Conservation (phyloP, 495 filamentous ascomycete genomes). For the Apiosordaria backusii region DNA sequence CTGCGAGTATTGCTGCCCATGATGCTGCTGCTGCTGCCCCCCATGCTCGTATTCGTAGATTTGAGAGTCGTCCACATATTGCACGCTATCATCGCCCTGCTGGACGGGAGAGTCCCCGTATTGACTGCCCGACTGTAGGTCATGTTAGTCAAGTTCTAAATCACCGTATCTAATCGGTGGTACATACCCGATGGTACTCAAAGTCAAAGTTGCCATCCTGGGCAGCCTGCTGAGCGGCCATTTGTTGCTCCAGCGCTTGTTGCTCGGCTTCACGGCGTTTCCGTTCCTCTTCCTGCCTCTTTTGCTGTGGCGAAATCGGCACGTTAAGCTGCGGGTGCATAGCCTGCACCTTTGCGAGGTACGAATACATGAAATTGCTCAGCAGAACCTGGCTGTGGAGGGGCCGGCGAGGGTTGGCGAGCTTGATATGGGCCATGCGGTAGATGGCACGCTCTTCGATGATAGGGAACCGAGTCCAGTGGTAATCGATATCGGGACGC, state of each 20-base stretch:
- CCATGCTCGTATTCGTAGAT: constrained; percentile 50
- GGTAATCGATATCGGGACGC: constrained; percentile 84
- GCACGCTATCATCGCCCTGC: constrained; percentile 30
- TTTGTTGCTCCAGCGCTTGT: constrained; percentile 35
- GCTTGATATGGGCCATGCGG: constrained; percentile 97
- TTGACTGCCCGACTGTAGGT: constrained; percentile 39
- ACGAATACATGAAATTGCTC: constrained; percentile 99
- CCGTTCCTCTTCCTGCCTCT: constrained; percentile 59
- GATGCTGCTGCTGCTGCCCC: constrained; percentile 16
- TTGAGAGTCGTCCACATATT: constrained; percentile 46
- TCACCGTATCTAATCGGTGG: too few species aligned
- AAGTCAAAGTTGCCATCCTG: constrained; percentile 43
- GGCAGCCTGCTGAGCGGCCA: constrained; percentile 31
- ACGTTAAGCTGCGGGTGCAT: constrained; percentile 93
- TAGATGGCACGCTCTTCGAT: constrained; percentile 97
- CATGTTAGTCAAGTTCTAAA: neutral
- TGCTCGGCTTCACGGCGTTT: constrained; percentile 61
- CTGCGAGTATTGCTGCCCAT: constrained; percentile 8
- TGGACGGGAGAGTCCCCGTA: constrained; percentile 42
- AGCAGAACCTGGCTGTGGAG: constrained; percentile 94
- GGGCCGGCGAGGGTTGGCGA: constrained; percentile 90
- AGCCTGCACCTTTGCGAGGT: constrained; percentile 96
- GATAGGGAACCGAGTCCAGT: constrained; percentile 94
- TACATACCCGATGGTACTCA: constrained; percentile 52
- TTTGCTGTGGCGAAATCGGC: constrained; percentile 61